A percentile compares a stretch with the other conserved stretches of the same genome.
Evolutionary conservation across 176 grass and related monocot species (phyloP).

Genomic region (Eremochloa ophiuroides): DNA sequence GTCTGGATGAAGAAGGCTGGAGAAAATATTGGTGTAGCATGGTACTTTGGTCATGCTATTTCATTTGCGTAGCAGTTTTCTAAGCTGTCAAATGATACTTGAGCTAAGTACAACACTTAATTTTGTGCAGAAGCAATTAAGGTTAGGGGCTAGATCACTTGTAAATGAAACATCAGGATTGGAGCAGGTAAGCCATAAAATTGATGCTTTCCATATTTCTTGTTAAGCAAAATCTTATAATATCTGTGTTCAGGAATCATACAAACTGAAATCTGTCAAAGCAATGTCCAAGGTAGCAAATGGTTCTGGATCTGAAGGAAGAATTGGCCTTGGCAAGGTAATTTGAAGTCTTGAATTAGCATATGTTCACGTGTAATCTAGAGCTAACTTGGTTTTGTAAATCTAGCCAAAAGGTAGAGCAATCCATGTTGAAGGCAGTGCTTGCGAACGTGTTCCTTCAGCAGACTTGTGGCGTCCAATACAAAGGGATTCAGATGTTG

Average conservation of each 20-base stretch:
- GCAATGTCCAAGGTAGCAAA: constrained; percentile 23
- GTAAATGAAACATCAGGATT: constrained; percentile 29
- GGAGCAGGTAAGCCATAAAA: constrained; percentile 45
- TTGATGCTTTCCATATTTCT: constrained; percentile 10
- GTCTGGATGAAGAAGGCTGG: constrained; percentile 78
- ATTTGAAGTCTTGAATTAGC: constrained; percentile 23
- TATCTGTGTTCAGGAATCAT: constrained; percentile 33
- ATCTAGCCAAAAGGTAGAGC: constrained; percentile 69
- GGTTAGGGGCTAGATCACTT: constrained; percentile 31
- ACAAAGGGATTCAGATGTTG: constrained; percentile 73
- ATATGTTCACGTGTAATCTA: constrained; percentile 17
- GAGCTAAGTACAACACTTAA: neutral
- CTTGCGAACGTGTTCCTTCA: constrained; percentile 59
- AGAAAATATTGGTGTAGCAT: constrained; percentile 62
- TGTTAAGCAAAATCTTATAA: constrained; percentile 4
- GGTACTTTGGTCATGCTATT: constrained; percentile 41
- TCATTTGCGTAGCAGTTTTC: neutral
- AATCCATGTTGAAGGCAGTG: constrained; percentile 64
- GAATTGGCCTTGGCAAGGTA: constrained; percentile 46
- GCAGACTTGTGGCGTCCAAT: constrained; percentile 58
- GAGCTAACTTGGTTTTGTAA: constrained; percentile 34
- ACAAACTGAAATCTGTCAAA: constrained; percentile 26
- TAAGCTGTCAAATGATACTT: constrained; percentile 14
- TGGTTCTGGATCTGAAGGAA: constrained; percentile 36
- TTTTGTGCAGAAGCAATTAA: constrained; percentile 42